Percentiles rank a stretch among this genome's conserved stretches.
phyloP scores from a whole-genome alignment of 2,329 filamentous ascomycete species.

The Aspergillus viridinutans region DNA sequence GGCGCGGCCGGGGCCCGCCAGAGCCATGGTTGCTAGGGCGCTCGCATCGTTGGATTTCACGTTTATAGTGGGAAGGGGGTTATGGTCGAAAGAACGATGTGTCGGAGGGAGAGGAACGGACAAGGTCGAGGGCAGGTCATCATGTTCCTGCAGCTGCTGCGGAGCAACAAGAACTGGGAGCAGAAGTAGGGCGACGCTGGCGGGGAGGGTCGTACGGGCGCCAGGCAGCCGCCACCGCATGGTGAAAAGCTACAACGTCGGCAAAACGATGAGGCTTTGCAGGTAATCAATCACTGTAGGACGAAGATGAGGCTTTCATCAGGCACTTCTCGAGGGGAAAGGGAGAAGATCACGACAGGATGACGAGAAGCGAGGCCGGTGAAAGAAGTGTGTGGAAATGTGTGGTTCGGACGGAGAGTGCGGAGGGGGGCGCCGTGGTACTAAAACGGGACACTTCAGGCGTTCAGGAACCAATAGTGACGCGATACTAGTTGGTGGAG shows the following conservation, averaged over 20 bases:
- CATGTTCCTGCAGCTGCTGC: conserved; percentile 53
- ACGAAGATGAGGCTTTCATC: background rate
- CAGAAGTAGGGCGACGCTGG: conserved; percentile 57
- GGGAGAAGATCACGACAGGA: background rate
- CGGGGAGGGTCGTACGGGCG: conserved; percentile 51
- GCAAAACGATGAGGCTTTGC: background rate
- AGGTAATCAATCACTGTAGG: conserved; percentile 5
- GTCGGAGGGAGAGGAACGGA: conserved; percentile 24
- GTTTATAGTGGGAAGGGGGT: conserved; percentile 23
- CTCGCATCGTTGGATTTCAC: conserved; percentile 65
- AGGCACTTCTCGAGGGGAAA: background rate
- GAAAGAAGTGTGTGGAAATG: background rate
- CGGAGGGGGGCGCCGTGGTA: background rate
- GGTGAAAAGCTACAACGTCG: conserved; percentile 38
- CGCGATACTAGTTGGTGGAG: background rate
- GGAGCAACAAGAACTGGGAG: conserved; percentile 60
- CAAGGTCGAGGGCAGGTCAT: conserved; percentile 26
- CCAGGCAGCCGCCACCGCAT: conserved; percentile 65
- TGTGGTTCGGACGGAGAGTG: conserved; percentile 1
- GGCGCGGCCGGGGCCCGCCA: conserved; percentile 68
- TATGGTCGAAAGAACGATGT: conserved; percentile 16
- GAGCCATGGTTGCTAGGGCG: conserved; percentile 97
- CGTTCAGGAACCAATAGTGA: background rate
- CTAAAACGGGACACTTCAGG: background rate
- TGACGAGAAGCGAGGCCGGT: background rate